Conservation (phyloP, 306 rosid species). For the Argentina anserina region DNA sequence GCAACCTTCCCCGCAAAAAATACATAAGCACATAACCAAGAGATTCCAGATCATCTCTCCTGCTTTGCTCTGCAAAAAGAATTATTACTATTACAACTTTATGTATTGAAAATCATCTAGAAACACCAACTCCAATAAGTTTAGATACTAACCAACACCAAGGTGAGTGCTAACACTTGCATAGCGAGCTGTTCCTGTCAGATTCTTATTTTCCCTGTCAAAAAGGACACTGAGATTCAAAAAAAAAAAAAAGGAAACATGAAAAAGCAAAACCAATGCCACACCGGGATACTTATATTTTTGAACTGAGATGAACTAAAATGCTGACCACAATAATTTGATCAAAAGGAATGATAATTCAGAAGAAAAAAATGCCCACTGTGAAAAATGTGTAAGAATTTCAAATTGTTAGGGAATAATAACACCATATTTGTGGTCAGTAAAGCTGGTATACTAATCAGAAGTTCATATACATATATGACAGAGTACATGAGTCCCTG, state of each 20-base stretch:
- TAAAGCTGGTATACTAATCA: not conserved
- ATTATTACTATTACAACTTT: slow-evolving; percentile 9
- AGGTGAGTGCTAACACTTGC: slow-evolving; percentile 99
- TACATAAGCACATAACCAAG: slow-evolving; percentile 98
- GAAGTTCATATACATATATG: not conserved
- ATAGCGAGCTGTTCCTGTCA: slow-evolving; percentile 99
- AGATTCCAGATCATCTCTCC: slow-evolving; percentile 98
- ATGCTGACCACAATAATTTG: not conserved
- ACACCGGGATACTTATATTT: not conserved
- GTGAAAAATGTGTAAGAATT: not conserved
- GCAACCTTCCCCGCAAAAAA: slow-evolving; percentile 96
- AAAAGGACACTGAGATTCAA: slow-evolving; percentile 6
- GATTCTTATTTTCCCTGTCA: slow-evolving; percentile 97
- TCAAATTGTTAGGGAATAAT: slow-evolving; percentile 1
- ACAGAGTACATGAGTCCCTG: not conserved
- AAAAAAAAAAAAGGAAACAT: not conserved
- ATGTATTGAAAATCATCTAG: slow-evolving; percentile 1
- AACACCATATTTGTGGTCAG: not conserved
- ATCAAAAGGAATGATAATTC: slow-evolving; percentile 13
- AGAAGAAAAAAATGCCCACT: not conserved
- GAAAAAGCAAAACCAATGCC: not conserved
- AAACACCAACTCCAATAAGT: slow-evolving; percentile 21
- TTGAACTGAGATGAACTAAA: not conserved
- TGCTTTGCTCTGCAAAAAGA: slow-evolving; percentile 84
- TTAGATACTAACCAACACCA: slow-evolving; percentile 77